phyloP scores from a whole-genome alignment of 306 rosid species.

The Argentina anserina region DNA sequence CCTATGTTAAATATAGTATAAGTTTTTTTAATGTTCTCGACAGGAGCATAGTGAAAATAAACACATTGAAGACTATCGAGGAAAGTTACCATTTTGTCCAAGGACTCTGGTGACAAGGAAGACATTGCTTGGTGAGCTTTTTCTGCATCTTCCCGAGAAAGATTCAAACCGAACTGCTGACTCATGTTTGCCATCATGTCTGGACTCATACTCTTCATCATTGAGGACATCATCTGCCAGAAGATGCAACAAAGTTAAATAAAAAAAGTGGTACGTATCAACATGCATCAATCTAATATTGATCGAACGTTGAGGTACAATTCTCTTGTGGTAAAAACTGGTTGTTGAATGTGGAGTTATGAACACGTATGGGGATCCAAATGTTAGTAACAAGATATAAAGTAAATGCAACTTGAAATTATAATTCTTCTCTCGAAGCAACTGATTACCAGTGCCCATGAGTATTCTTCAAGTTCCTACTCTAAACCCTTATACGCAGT shows the following conservation, averaged over 20 bases:
- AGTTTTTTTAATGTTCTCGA: no score
- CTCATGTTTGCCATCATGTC: constrained; percentile 96
- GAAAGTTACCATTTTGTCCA: constrained; percentile 87
- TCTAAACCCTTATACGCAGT: neutral
- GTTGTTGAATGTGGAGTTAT: neutral
- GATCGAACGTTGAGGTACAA: neutral
- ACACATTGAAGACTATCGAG: neutral
- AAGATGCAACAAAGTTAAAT: constrained; percentile 22
- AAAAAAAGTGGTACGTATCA: neutral
- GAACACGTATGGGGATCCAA: neutral
- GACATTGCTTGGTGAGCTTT: constrained; percentile 88
- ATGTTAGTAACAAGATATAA: neutral
- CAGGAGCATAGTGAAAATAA: neutral
- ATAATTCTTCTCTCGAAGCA: neutral
- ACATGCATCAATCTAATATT: neutral
- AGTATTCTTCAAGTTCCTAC: neutral
- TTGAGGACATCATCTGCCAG: constrained; percentile 84
- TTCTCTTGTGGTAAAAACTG: neutral
- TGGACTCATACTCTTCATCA: constrained; percentile 93
- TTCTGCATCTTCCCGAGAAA: constrained; percentile 80
- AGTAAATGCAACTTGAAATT: neutral
- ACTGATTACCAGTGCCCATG: neutral
- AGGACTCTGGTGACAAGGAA: constrained; percentile 73
- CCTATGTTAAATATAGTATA: no score
- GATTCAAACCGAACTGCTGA: constrained; percentile 84